Percentiles rank a stretch among this genome's conserved stretches.
Evolutionary conservation across 768 basidiomycete genomes (phyloP).

Genomic region (Trametopsis cervina): DNA sequence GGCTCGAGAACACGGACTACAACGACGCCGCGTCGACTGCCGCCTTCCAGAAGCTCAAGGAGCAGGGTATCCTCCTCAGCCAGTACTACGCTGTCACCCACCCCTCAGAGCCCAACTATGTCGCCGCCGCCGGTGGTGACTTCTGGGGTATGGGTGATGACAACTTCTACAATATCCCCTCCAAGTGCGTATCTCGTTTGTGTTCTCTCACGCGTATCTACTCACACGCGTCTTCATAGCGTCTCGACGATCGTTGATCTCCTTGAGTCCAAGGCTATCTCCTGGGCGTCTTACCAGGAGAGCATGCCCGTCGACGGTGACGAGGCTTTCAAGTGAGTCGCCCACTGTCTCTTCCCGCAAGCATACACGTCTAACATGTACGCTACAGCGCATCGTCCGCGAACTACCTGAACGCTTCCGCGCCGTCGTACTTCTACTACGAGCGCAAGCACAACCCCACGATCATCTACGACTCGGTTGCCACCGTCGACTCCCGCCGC

Average conservation of each 20-base stretch:
- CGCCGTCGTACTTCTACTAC: conserved; percentile 40
- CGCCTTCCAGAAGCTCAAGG: conserved; percentile 32
- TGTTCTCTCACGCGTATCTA: not conserved
- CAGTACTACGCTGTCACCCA: conserved; percentile 47
- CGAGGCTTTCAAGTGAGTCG: conserved; percentile 29
- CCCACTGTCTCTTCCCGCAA: conserved; percentile 11
- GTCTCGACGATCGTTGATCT: conserved; percentile 55
- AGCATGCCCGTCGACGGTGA: conserved; percentile 47
- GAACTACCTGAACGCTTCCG: conserved; percentile 31
- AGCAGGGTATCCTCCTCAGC: conserved; percentile 39
- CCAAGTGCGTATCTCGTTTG: conserved; percentile 11
- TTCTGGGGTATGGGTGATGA: conserved; percentile 46
- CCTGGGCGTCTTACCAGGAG: conserved; percentile 60
- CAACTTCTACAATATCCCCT: conserved; percentile 22
- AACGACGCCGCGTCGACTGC: conserved; percentile 19
- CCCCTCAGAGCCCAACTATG: conserved; percentile 58
- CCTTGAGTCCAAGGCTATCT: conserved; percentile 47
- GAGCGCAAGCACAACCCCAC: conserved; percentile 52
- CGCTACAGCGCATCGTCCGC: conserved; percentile 27
- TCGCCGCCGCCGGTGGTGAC: conserved; percentile 43
- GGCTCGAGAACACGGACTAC: conserved; percentile 60
- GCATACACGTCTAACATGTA: no score
- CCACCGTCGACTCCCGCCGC: conserved; percentile 33
- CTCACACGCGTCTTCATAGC: conserved; percentile 32
- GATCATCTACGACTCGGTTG: conserved; percentile 45